Conservation (phyloP, 192 early-diverging fungal genomes). For the Funneliformis mosseae region DNA sequence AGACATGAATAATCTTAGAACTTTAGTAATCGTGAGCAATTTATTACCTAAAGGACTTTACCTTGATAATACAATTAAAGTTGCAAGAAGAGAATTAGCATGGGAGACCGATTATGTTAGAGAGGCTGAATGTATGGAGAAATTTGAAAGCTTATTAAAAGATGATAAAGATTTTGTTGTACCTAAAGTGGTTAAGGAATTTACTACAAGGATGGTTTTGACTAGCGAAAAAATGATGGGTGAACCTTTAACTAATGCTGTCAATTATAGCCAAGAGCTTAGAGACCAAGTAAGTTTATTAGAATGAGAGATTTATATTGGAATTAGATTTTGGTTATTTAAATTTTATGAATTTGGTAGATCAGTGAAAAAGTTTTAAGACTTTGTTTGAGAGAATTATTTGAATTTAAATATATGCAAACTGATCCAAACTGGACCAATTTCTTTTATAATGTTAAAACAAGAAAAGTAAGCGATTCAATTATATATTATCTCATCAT, state of each 20-base stretch:
- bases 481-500: too few relatives aligned
- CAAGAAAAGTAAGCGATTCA: slow-evolving; percentile 50
- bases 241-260: slow-evolving; percentile 63
- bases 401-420: slow-evolving; percentile 96
- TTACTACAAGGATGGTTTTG: slow-evolving; percentile 74
- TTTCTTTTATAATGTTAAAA: slow-evolving; percentile 81
- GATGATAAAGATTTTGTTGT: slow-evolving; percentile 67
- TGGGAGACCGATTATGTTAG: slow-evolving; percentile 94
- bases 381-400: slow-evolving; percentile 88
- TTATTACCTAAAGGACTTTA: slow-evolving; percentile 93
- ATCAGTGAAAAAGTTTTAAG: slow-evolving; percentile 76
- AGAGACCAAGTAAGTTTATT: slow-evolving; percentile 52
- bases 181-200: slow-evolving; percentile 69
- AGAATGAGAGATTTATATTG: not conserved
- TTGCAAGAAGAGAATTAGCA: slow-evolving; percentile 83
- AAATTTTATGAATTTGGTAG: slow-evolving; percentile 35
- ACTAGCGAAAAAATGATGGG: slow-evolving; percentile 80
- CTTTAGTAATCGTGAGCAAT: slow-evolving; percentile 77
- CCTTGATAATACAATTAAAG: slow-evolving; percentile 93
- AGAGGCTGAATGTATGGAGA: slow-evolving; percentile 77
- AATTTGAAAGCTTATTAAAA: slow-evolving; percentile 67
- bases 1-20: slow-evolving; percentile 83
- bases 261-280: slow-evolving; percentile 57
- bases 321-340: not conserved
- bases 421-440: slow-evolving; percentile 99